Evolutionary conservation across 495 filamentous ascomycete species (phyloP), one percentile per base, ranked within the genome.

Genomic region (Aspergillus biplanus): DNA sequence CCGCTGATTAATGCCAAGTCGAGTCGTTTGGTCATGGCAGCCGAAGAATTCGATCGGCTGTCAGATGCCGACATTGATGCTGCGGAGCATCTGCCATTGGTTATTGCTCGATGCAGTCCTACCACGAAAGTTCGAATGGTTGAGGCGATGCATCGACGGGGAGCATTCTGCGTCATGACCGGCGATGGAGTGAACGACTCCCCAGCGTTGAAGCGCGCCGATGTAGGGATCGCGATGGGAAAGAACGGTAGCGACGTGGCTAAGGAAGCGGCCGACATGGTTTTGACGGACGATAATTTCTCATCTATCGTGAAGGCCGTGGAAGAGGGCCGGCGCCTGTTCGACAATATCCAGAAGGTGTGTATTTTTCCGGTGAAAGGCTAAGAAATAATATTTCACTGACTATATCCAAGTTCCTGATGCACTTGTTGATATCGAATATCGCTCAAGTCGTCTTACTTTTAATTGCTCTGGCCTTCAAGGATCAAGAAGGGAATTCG

Each of bases 141-240:
- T 47, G 87, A 86, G 15, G 86, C 88, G 6, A 80, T 90, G 48
- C 88, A 91, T 72, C 82, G 88, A 6, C 83, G 88, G 8, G 78
- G 80, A 9, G 78, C 74, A n/a, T 89, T 86, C 63, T 86, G 83
- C 31, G 88, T 87, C 12, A 90, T 90, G 87, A 90, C 87, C 16
- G 89, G 91, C 13, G 92, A 96, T 69, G 91, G 92, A 6, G 92
- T 96, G 53, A 96, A 96, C 66, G 91, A 96, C 64, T 90, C 90
- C 1, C 92, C 92, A 0, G 90, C 89, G 11, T 79, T 96, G 33
- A 89, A 88, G 62, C 79, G 85, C 27, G 89, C 92, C 4, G 91
- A 95, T 66, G 90, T 93, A 7, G 91, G 91, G 33, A 95, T 95
- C 61, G 91, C 91, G 21, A 93, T 94, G 90, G 91, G 91, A 13